These are phyloP conservation scores for Phytophthora pseudosyringae DNA, from an alignment of 352 stramenopile species.

Conservation along the genomic window DNA sequence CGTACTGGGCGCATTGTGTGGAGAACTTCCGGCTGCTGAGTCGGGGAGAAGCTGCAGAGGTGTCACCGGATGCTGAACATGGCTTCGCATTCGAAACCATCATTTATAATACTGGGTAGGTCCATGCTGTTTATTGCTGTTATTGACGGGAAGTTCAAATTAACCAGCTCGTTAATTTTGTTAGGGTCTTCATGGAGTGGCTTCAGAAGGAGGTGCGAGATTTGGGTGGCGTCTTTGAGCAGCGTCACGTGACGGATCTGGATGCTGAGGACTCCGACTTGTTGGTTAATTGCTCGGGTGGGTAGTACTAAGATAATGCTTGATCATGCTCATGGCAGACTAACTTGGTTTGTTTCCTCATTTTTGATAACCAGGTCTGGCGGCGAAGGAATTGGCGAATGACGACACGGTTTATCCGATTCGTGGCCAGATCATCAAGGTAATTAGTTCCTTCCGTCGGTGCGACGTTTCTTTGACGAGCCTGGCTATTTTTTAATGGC, in stretches of 20 bases:
- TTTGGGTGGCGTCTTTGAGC: constrained; percentile 59
- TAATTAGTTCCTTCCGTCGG: constrained; percentile 2
- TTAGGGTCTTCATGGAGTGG: constrained; percentile 60
- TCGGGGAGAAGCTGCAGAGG: constrained; percentile 40
- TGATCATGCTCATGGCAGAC: neutral
- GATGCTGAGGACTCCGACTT: constrained; percentile 54
- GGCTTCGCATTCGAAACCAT: constrained; percentile 64
- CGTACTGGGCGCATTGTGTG: constrained; percentile 74
- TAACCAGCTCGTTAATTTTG: neutral
- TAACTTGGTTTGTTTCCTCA: neutral
- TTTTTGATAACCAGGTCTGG: constrained; percentile 33
- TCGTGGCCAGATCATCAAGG: constrained; percentile 71
- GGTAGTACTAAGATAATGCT: neutral
- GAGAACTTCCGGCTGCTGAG: constrained; percentile 60
- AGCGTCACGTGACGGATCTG: constrained; percentile 39
- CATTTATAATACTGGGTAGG: constrained; percentile 55
- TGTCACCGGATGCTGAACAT: constrained; percentile 51
- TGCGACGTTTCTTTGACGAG: neutral
- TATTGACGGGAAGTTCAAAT: neutral
- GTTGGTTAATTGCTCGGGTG: constrained; percentile 71
- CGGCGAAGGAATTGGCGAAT: constrained; percentile 45
- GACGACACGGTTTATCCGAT: constrained; percentile 63
- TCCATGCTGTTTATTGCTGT: neutral
- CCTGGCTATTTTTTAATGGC: neutral
- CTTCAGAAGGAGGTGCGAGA: constrained; percentile 51